Conservation (phyloP, 208 protist species). For the Acanthamoeba castellanii region DNA sequence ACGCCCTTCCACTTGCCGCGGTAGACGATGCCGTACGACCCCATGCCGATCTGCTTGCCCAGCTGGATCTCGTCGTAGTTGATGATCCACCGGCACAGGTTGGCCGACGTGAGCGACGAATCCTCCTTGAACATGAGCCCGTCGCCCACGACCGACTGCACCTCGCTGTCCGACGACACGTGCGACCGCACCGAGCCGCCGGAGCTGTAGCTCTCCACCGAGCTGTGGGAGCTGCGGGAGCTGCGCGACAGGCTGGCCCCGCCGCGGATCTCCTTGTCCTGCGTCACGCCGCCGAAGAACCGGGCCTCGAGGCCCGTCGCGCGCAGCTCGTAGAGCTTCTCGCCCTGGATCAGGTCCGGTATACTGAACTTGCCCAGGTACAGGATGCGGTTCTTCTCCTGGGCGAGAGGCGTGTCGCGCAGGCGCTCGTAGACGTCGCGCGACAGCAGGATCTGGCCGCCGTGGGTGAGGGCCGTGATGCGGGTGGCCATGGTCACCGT, state of each 20-base stretch:
- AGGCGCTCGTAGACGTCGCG: neutral
- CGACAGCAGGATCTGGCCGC: slow-evolving; percentile 65
- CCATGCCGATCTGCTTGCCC: slow-evolving; percentile 65
- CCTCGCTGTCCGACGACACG: slow-evolving; percentile 25
- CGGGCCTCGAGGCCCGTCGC: slow-evolving; percentile 37
- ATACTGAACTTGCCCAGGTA: slow-evolving; percentile 41
- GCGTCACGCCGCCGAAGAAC: slow-evolving; percentile 56
- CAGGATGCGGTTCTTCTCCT: slow-evolving; percentile 24
- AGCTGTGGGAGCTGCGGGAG: neutral
- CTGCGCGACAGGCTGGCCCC: neutral
- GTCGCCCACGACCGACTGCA: slow-evolving; percentile 31
- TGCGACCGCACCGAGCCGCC: neutral
- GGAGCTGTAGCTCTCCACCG: neutral
- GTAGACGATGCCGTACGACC: slow-evolving; percentile 60
- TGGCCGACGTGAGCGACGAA: slow-evolving; percentile 49
- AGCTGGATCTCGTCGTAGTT: slow-evolving; percentile 59
- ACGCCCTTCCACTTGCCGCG: slow-evolving; percentile 37
- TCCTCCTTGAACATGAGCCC: slow-evolving; percentile 45
- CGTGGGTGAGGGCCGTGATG: slow-evolving; percentile 64
- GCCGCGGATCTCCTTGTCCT: slow-evolving; percentile 42
- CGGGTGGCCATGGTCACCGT: slow-evolving; percentile 9
- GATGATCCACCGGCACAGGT: slow-evolving; percentile 74
- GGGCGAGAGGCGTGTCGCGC: neutral
- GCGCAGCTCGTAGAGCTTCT: slow-evolving; percentile 68
- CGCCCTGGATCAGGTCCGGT: neutral